phyloP scores from a whole-genome alignment of 345 rosid genomes.

The Linum usitatissimum region DNA sequence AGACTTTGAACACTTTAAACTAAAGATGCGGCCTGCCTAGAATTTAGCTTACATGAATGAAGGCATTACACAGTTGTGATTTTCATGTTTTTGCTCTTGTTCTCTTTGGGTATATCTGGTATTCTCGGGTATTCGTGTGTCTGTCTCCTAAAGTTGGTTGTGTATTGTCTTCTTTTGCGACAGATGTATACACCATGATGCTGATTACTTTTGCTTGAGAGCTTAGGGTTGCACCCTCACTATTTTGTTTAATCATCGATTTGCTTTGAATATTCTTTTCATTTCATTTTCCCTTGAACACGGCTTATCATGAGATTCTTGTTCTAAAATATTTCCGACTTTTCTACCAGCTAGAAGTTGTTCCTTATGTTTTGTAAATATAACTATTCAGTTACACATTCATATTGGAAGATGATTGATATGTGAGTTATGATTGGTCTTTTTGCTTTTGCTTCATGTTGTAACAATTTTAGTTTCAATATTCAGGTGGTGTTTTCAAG shows the following conservation, averaged over 20 bases:
- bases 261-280: background rate
- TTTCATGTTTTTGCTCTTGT: too few relatives aligned
- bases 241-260: background rate
- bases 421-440: background rate
- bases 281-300: background rate
- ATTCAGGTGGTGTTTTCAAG: slow-evolving; percentile 92
- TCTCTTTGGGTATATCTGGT: background rate
- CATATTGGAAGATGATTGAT: slow-evolving; percentile 1
- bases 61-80: too few relatives aligned
- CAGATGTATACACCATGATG: background rate
- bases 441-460: background rate
- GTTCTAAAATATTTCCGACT: background rate
- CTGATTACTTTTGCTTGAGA: background rate
- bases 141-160: too few relatives aligned
- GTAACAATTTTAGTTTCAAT: slow-evolving; percentile 12
- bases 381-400: too few relatives aligned
- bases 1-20: background rate
- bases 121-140: background rate
- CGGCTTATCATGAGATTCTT: background rate
- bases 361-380: background rate
- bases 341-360: background rate
- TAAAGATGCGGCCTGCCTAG: background rate
- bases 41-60: background rate
- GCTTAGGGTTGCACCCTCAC: background rate
- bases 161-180: background rate